These are phyloP conservation scores for Pleomassaria siparia DNA, from an alignment of 2,329 filamentous ascomycete genomes.

Conservation along the genomic window DNA sequence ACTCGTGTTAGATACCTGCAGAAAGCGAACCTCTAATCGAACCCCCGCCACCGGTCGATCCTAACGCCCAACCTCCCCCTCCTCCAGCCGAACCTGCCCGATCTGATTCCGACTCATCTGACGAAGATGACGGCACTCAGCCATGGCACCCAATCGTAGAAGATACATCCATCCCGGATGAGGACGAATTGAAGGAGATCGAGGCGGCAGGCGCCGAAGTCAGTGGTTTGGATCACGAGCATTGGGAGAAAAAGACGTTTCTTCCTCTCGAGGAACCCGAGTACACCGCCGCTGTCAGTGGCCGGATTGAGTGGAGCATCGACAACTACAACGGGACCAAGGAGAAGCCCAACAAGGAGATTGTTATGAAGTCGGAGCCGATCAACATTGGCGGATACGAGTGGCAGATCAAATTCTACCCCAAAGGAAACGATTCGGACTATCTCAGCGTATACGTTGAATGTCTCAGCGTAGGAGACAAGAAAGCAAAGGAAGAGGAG, in stretches of 20 bases:
- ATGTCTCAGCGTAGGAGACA: slow-evolving; percentile 52
- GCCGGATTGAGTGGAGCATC: slow-evolving; percentile 61
- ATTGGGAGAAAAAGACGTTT: slow-evolving; percentile 62
- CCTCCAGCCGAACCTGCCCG: slow-evolving; percentile 33
- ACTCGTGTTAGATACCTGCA: slow-evolving; percentile 14
- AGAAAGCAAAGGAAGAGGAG: slow-evolving; percentile 19
- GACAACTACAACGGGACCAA: slow-evolving; percentile 62
- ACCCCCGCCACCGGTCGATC: slow-evolving; percentile 26
- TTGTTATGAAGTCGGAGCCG: slow-evolving; percentile 60
- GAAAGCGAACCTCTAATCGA: slow-evolving; percentile 18
- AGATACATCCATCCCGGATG: slow-evolving; percentile 57
- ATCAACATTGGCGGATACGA: slow-evolving; percentile 61
- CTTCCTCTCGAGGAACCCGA: slow-evolving; percentile 60
- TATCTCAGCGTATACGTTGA: slow-evolving; percentile 64
- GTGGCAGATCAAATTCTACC: slow-evolving; percentile 68
- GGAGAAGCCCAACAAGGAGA: slow-evolving; percentile 60
- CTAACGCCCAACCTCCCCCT: slow-evolving; percentile 29
- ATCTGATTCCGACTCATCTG: slow-evolving; percentile 37
- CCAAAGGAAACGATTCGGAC: slow-evolving; percentile 60
- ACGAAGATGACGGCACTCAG: slow-evolving; percentile 39
- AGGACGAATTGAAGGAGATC: slow-evolving; percentile 61
- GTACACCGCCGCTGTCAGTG: slow-evolving; percentile 54
- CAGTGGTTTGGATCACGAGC: slow-evolving; percentile 59
- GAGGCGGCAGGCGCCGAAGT: slow-evolving; percentile 51
- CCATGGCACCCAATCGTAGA: slow-evolving; percentile 59